Conservation (phyloP, 208 protist genomes). For the Porcisia deanei region DNA sequence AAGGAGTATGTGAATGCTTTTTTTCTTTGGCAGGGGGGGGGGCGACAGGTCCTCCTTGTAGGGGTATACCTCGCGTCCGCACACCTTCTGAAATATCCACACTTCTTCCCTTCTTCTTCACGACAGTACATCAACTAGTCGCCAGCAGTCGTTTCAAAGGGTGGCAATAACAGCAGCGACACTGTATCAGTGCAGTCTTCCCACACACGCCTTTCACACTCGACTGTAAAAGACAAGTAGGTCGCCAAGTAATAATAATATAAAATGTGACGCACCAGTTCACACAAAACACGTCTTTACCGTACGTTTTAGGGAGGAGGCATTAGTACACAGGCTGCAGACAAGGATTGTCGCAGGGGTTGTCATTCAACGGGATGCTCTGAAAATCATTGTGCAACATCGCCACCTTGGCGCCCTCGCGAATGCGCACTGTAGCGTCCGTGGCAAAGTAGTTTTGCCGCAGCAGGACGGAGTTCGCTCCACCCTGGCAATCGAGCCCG, state of each 20-base stretch:
- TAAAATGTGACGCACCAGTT: neutral
- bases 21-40: neutral
- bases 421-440: slow-evolving; percentile 58
- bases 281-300: neutral
- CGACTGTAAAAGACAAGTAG: neutral
- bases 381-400: slow-evolving; percentile 73
- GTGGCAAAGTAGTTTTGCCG: slow-evolving; percentile 63
- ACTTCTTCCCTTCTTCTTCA: slow-evolving; percentile 1
- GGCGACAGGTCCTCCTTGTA: neutral
- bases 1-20: neutral
- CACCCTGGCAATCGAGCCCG: slow-evolving; percentile 66
- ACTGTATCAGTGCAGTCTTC: neutral
- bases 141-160: neutral
- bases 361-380: slow-evolving; percentile 59
- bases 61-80: neutral
- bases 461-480: slow-evolving; percentile 44
- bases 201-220: neutral
- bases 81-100: neutral
- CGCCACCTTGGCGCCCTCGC: slow-evolving; percentile 45
- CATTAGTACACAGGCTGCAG: slow-evolving; percentile 70
- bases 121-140: neutral
- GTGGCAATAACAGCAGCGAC: neutral
- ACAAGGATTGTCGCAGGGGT: slow-evolving; percentile 58
- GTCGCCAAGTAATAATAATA: neutral
- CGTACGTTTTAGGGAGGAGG: neutral